These are phyloP conservation scores for Annulohypoxylon nitens DNA, from an alignment of 495 filamentous ascomycete genomes.

Conservation along the genomic window DNA sequence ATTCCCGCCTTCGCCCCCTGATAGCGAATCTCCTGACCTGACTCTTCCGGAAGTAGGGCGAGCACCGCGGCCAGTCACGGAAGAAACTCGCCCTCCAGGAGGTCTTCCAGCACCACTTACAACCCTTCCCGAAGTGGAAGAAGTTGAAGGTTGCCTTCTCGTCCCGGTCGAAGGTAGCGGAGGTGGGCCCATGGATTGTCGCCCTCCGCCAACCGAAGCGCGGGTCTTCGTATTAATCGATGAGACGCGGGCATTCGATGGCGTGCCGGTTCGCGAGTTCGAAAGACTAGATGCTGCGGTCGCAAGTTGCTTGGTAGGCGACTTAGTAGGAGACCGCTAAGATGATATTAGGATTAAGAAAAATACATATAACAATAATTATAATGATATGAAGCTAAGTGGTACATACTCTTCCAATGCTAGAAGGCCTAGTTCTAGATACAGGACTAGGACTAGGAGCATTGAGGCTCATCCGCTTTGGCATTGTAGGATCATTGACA, in stretches of 20 bases:
- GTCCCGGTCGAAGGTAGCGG: conserved; percentile 52
- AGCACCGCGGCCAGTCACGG: conserved; percentile 50
- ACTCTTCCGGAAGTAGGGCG: conserved; percentile 55
- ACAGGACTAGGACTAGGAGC: conserved; percentile 74
- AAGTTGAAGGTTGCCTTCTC: conserved; percentile 53
- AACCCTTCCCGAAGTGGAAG: conserved; percentile 50
- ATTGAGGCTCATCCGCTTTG: conserved; percentile 76
- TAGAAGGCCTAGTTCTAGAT: conserved; percentile 66
- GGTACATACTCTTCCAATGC: conserved; percentile 68
- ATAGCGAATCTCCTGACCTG: conserved; percentile 57
- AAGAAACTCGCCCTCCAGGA: conserved; percentile 52
- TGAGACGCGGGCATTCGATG: conserved; percentile 62
- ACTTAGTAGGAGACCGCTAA: conserved; percentile 78
- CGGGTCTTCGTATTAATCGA: conserved; percentile 65
- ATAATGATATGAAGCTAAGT: background rate
- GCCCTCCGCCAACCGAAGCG: conserved; percentile 59
- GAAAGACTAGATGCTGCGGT: conserved; percentile 68
- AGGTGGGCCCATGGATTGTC: conserved; percentile 78
- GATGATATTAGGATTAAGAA: conserved; percentile 34
- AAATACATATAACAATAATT: background rate
- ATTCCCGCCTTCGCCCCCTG: conserved; percentile 56
- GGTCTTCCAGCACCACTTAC: conserved; percentile 52
- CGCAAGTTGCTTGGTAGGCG: conserved; percentile 80
- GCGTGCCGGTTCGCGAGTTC: conserved; percentile 72
- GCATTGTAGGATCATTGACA: conserved; percentile 62